Percentiles rank a stretch among this genome's conserved stretches.
Evolutionary conservation across 805 yeast species (phyloP).

Genomic region (Zygoascus biomembranicola): DNA sequence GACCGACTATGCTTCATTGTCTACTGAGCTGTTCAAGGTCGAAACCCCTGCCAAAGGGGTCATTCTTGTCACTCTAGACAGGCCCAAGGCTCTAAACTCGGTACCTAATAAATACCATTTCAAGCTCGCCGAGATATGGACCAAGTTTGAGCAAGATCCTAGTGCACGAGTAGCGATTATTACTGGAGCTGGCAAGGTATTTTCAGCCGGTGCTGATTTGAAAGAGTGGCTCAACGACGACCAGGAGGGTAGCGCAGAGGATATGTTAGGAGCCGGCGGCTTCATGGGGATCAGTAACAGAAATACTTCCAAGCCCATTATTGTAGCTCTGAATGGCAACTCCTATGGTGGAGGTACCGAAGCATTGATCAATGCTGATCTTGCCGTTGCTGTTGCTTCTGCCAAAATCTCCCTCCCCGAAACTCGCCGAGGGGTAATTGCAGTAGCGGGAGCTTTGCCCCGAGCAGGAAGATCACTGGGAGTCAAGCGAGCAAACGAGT

Average conservation of each 20-base stretch:
- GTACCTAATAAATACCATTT: slow-evolving; percentile 14
- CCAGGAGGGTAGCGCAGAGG: neutral
- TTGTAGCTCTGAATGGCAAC: slow-evolving; percentile 23
- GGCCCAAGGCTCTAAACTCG: slow-evolving; percentile 15
- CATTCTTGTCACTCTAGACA: slow-evolving; percentile 15
- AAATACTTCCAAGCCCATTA: slow-evolving; percentile 18
- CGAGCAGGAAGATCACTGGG: slow-evolving; percentile 18
- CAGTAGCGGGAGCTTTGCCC: slow-evolving; percentile 24
- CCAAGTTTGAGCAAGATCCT: slow-evolving; percentile 15
- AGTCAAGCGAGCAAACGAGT: slow-evolving; percentile 19
- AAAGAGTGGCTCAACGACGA: slow-evolving; percentile 15
- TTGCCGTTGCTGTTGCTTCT: slow-evolving; percentile 19
- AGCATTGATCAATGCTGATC: slow-evolving; percentile 21
- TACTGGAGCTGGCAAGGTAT: slow-evolving; percentile 22
- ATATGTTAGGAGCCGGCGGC: slow-evolving; percentile 9
- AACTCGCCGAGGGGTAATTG: slow-evolving; percentile 21
- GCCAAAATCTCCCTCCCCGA: slow-evolving; percentile 22
- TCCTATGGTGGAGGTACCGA: slow-evolving; percentile 25
- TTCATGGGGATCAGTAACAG: slow-evolving; percentile 23
- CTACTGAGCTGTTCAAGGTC: slow-evolving; percentile 9
- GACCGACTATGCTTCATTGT: neutral
- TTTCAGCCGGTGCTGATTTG: slow-evolving; percentile 25
- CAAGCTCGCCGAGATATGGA: slow-evolving; percentile 14
- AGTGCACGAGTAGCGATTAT: slow-evolving; percentile 18
- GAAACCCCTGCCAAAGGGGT: slow-evolving; percentile 9